Evolutionary conservation across 139 green algal genomes (phyloP).

Genomic region (Chlorella sp.): DNA sequence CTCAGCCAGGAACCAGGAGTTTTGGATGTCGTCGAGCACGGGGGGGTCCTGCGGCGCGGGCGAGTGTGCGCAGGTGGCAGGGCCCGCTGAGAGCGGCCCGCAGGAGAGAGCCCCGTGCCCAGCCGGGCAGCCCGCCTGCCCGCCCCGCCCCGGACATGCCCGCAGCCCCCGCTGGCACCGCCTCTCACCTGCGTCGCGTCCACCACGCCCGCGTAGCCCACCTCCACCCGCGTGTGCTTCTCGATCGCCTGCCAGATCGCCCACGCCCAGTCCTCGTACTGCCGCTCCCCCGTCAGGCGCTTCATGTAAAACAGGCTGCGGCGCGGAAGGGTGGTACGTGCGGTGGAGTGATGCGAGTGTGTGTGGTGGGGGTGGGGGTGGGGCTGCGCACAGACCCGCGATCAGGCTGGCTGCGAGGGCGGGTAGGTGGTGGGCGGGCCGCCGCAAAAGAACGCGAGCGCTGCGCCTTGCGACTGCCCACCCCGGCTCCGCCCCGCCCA

Average conservation of each 20-base stretch:
- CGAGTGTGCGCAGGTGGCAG: too few species aligned
- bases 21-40: slow-evolving; percentile 62
- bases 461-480: too few species aligned
- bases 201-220: slow-evolving; percentile 66
- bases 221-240: slow-evolving; percentile 45
- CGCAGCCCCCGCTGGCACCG: neutral
- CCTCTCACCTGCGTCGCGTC: slow-evolving; percentile 51
- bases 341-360: too few species aligned
- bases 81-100: too few species aligned
- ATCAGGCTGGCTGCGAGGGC: too few species aligned
- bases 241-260: slow-evolving; percentile 71
- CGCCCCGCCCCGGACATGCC: neutral
- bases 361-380: too few species aligned
- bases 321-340: slow-evolving; percentile 11
- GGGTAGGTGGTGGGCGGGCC: too few species aligned
- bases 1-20: slow-evolving; percentile 78
- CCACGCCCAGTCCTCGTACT: slow-evolving; percentile 74
- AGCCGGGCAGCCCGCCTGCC: too few species aligned
- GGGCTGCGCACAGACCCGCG: too few species aligned
- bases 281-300: slow-evolving; percentile 58
- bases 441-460: too few species aligned
- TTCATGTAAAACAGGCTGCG: slow-evolving; percentile 67
- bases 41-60: slow-evolving; percentile 38
- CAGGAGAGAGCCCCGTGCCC: too few species aligned
- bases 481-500: too few species aligned